Evolutionary conservation across 2,329 filamentous ascomycete species (phyloP).

Genomic region (Cladosporium velox): DNA sequence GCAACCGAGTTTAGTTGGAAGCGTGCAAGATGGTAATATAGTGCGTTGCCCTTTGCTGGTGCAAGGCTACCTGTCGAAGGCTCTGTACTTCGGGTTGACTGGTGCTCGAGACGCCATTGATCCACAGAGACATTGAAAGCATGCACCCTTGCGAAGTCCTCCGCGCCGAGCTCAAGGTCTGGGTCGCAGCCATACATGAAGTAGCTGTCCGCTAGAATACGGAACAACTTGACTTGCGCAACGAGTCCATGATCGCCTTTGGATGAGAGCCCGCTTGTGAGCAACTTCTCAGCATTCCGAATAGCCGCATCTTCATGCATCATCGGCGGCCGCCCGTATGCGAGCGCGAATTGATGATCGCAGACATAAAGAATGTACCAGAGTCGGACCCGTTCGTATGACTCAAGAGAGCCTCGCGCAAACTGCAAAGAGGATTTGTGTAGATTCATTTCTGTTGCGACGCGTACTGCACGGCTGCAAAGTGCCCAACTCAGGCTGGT

Average conservation of each 20-base stretch:
- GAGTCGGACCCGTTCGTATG: conserved; percentile 40
- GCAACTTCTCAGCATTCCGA: conserved; percentile 38
- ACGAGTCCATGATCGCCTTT: conserved; percentile 7
- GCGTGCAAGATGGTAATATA: conserved; percentile 7
- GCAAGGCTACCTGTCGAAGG: background rate
- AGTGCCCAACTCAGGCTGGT: conserved; percentile 45
- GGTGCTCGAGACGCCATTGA: conserved; percentile 6
- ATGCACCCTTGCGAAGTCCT: conserved; percentile 3
- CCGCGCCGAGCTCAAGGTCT: background rate
- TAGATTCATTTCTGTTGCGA: conserved; percentile 44
- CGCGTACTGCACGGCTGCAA: conserved; percentile 42
- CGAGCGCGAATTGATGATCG: conserved; percentile 46
- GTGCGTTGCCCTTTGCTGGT: background rate
- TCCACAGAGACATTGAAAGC: conserved; percentile 5
- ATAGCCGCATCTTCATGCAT: conserved; percentile 43
- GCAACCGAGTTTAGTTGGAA: conserved; percentile 6
- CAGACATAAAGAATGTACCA: conserved; percentile 42
- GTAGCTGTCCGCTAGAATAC: conserved; percentile 6
- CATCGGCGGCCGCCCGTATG: conserved; percentile 44
- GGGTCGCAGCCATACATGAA: conserved; percentile 11
- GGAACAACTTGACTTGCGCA: conserved; percentile 7
- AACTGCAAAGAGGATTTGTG: conserved; percentile 38
- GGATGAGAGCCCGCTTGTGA: conserved; percentile 4
- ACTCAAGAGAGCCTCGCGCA: conserved; percentile 39
- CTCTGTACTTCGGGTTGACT: background rate